Evolutionary conservation across 2,329 filamentous ascomycete species (phyloP).

Genomic region (Stenocarpella maydis): DNA sequence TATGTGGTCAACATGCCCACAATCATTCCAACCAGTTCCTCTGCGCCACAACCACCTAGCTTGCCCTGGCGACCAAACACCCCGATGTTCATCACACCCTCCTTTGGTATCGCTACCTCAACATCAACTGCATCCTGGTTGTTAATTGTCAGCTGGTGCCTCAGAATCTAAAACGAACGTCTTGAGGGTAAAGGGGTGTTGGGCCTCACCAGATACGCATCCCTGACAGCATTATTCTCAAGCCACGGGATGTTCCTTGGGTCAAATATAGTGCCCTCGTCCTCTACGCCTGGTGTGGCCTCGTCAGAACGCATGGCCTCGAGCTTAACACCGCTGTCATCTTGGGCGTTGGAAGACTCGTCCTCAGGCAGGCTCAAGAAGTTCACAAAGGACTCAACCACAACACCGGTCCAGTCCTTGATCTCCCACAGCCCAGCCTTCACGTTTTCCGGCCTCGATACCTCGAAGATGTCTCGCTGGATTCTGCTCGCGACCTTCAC

Average conservation of each 20-base stretch:
- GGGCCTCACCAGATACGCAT: slow-evolving; percentile 46
- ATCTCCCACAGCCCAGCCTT: slow-evolving; percentile 75
- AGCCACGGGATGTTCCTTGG: slow-evolving; percentile 36
- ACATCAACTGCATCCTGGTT: slow-evolving; percentile 51
- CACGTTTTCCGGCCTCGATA: slow-evolving; percentile 64
- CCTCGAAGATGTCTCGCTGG: slow-evolving; percentile 71
- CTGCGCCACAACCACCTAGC: slow-evolving; percentile 24
- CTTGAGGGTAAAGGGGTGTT: too few relatives aligned
- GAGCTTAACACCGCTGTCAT: slow-evolving; percentile 1
- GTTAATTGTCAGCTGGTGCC: neutral
- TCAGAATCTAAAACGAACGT: too few relatives aligned
- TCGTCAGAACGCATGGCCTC: slow-evolving; percentile 25
- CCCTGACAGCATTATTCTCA: slow-evolving; percentile 39
- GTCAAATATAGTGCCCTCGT: neutral
- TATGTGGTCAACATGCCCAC: slow-evolving; percentile 17
- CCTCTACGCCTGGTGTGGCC: neutral
- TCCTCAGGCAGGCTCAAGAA: slow-evolving; percentile 69
- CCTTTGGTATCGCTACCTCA: slow-evolving; percentile 47
- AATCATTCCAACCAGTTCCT: slow-evolving; percentile 21
- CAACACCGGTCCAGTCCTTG: slow-evolving; percentile 75
- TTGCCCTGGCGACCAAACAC: slow-evolving; percentile 46
- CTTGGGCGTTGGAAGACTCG: neutral
- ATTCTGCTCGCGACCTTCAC: slow-evolving; percentile 65
- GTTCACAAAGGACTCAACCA: slow-evolving; percentile 80
- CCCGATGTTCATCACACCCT: slow-evolving; percentile 47